phyloP scores from a whole-genome alignment of 176 grass and related monocot genomes.

The Hyparrhenia diplandra region DNA sequence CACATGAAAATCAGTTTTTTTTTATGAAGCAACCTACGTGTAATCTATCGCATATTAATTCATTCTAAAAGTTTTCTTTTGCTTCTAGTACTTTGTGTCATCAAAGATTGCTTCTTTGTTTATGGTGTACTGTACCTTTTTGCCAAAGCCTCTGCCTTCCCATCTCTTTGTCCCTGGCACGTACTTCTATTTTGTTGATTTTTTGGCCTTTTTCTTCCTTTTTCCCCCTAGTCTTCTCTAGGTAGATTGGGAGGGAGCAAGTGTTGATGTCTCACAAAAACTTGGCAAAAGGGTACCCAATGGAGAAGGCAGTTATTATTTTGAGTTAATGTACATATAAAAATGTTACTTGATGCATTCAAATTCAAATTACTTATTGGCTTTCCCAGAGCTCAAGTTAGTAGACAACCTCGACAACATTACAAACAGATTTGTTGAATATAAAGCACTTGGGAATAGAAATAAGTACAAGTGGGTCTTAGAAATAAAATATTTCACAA shows the following conservation, averaged over 20 bases:
- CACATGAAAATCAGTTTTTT: neutral
- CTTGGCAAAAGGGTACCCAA: neutral
- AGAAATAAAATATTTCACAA: too few species aligned
- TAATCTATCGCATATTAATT: neutral
- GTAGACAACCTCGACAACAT: too few species aligned
- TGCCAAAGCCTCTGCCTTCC: too few species aligned
- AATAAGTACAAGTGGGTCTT: too few species aligned
- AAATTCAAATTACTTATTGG: too few species aligned
- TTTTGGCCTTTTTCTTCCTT: neutral
- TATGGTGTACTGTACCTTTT: neutral
- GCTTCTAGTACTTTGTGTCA: neutral
- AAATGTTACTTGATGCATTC: too few species aligned
- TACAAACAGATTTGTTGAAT: too few species aligned
- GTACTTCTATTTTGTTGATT: neutral
- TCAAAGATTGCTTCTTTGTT: neutral
- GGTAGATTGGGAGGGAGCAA: neutral
- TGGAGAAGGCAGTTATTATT: too few species aligned
- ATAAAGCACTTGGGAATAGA: too few species aligned
- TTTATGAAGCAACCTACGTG: neutral
- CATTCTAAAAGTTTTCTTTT: neutral
- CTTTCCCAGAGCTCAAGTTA: too few species aligned
- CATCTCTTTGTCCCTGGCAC: too few species aligned
- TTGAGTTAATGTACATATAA: too few species aligned
- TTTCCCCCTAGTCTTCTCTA: neutral
- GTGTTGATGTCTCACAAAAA: neutral